These are phyloP conservation scores for Daldinia concentrica DNA, from an alignment of 495 filamentous ascomycete species.

Conservation along the genomic window DNA sequence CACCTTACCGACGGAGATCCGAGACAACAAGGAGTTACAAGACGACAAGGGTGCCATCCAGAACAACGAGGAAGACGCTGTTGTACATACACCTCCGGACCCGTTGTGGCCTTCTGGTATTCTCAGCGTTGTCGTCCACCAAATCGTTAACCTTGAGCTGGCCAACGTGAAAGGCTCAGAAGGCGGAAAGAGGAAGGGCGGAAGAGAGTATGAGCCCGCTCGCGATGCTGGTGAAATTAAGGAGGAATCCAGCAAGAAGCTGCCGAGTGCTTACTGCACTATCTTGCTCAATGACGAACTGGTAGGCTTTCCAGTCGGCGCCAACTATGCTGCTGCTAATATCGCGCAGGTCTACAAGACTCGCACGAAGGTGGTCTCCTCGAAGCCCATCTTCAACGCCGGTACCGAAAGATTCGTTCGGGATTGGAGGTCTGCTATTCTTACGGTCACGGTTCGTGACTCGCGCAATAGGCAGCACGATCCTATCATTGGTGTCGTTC, in stretches of 20 bases:
- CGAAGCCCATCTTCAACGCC: conserved; percentile 95
- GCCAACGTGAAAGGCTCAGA: conserved; percentile 78
- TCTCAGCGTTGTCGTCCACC: conserved; percentile 83
- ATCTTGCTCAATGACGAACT: conserved; percentile 89
- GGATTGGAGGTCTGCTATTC: conserved; percentile 87
- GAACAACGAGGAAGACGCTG: conserved; percentile 78
- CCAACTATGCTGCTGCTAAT: background rate
- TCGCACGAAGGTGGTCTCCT: conserved; percentile 87
- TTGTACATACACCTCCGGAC: conserved; percentile 89
- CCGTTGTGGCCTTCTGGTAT: conserved; percentile 93
- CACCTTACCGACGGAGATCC: conserved; percentile 74
- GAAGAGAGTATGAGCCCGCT: conserved; percentile 88
- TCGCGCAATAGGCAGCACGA: conserved; percentile 90
- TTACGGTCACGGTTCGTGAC: conserved; percentile 89
- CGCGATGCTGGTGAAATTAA: conserved; percentile 84
- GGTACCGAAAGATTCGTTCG: conserved; percentile 94
- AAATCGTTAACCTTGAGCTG: conserved; percentile 93
- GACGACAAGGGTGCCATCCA: conserved; percentile 87
- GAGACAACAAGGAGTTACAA: conserved; percentile 79
- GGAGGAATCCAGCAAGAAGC: conserved; percentile 77
- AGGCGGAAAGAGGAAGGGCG: conserved; percentile 69
- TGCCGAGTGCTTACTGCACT: conserved; percentile 92
- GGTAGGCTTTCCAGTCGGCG: conserved; percentile 51
- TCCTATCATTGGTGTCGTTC: conserved; percentile 90
- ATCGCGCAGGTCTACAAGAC: conserved; percentile 75